Conservation (phyloP, 352 stramenopile genomes). For the Globisporangium parvum region DNA sequence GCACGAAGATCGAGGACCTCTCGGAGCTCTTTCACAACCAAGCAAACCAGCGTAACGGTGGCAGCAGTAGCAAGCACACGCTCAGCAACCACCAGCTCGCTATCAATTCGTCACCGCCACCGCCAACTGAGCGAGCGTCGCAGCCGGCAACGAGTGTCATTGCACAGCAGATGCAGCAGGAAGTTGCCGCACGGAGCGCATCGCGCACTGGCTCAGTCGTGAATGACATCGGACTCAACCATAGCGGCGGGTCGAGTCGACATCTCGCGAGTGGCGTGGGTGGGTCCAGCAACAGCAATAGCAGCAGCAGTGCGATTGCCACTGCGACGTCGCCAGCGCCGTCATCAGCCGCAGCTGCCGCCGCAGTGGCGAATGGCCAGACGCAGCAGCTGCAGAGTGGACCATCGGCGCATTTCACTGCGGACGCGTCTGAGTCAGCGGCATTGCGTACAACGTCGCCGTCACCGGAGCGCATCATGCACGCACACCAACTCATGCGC, state of each 20-base stretch:
- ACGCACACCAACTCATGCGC: not conserved
- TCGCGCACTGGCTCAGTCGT: not conserved
- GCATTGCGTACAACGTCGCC: not conserved
- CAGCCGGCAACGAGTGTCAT: not conserved
- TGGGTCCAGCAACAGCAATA: not conserved
- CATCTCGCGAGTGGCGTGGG: not conserved
- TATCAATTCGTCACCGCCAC: not conserved
- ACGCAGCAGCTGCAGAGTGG: no score
- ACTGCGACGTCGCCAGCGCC: no score
- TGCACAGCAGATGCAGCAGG: slow-evolving; percentile 6
- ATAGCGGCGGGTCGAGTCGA: not conserved
- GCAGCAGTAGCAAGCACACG: slow-evolving; percentile 12
- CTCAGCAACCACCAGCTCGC: slow-evolving; percentile 13
- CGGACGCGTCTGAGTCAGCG: no score
- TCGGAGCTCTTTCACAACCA: slow-evolving; percentile 39
- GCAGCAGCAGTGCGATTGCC: not conserved
- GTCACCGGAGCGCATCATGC: not conserved
- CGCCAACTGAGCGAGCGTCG: not conserved
- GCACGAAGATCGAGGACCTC: slow-evolving; percentile 71
- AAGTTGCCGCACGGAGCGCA: not conserved
- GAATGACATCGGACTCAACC: not conserved
- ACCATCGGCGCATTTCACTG: no score
- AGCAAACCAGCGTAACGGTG: slow-evolving; percentile 8
- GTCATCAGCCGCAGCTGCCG: not conserved
- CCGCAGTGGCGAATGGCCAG: slow-evolving; percentile 1